Evolutionary conservation across 2,329 filamentous ascomycete species (phyloP), one percentile per base, ranked within the genome.

Genomic region (Ramichloridium luteum): DNA sequence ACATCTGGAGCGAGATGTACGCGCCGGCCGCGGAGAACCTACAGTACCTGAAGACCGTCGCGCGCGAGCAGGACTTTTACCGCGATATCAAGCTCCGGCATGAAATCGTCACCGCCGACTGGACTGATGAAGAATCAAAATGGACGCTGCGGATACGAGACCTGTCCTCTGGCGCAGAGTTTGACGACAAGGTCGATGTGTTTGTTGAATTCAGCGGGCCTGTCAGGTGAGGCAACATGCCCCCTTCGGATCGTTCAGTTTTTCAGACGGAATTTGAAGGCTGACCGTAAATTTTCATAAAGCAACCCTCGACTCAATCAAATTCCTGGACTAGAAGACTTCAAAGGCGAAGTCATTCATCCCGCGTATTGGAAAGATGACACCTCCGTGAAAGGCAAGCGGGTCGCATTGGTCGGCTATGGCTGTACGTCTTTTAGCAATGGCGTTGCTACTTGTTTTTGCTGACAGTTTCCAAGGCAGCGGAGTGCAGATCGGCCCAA

Each of bases 1-100:
- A 46, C 22, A 38, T 41, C 27, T 43, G 43, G 43, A 39, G 38
- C 10, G 35, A 44, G 32, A 38, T 44, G 37, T 44, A 44, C 32
- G 39, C 41, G 9, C 41, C 39, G 14, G 39, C 37, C 4, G 41
- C 39, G 5, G 41, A 44, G 34, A 44, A 42, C 16, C 30, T 42
- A 14, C 33, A 23, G 12, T 44, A 44, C 26, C 15, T 44, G 12
- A 31, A 39, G 23, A 39, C 35, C 3, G 41, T 44, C 5, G 37
- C 41, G 10, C 28, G 25, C 16, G 41, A 44, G 29, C 38, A 39
- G 13, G 33, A 38, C 27, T 44, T 44, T 27, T 44, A 44, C 30
- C 29, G 23, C 10, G 40, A 37, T 23, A 44, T 44, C 15, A 44
- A 40, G 9, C 30, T 44, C 4, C 27, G 30, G 15, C 41, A 44